A percentile compares a stretch with the other conserved stretches of the same genome.
phyloP scores from a whole-genome alignment of 768 basidiomycete genomes.

The Psilocybe sp. region DNA sequence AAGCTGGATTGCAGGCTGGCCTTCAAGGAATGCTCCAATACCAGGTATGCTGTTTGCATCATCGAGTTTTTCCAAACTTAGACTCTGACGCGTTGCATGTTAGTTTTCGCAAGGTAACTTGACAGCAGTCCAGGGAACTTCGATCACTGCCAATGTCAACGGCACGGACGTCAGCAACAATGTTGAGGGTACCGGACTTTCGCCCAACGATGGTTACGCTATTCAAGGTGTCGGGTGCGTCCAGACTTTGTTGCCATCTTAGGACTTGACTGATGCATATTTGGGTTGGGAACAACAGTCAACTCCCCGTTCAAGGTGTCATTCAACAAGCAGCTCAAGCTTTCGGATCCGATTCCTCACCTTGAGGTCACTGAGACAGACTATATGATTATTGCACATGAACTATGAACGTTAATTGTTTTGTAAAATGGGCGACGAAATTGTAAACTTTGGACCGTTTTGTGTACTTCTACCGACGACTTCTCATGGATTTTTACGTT shows the following conservation, averaged over 20 bases:
- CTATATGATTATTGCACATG: neutral
- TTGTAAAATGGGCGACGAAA: neutral
- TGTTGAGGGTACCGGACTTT: slow-evolving; percentile 39
- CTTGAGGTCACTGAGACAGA: neutral
- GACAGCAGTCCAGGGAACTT: slow-evolving; percentile 44
- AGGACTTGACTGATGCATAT: neutral
- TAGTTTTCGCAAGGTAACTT: slow-evolving; percentile 58
- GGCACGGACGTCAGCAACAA: slow-evolving; percentile 29
- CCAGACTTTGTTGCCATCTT: neutral
- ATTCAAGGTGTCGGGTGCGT: slow-evolving; percentile 38
- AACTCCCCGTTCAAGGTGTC: slow-evolving; percentile 26
- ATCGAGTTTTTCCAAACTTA: neutral
- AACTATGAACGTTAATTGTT: neutral
- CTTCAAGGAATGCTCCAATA: slow-evolving; percentile 46
- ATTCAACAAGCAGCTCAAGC: slow-evolving; percentile 30
- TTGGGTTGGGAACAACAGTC: slow-evolving; percentile 17
- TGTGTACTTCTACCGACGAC: neutral
- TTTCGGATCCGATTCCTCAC: slow-evolving; percentile 25
- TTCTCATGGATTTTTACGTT: no score
- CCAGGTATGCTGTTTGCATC: slow-evolving; percentile 31
- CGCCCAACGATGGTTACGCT: slow-evolving; percentile 67
- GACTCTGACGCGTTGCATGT: slow-evolving; percentile 16
- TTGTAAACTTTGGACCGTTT: neutral
- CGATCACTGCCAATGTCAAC: slow-evolving; percentile 31
- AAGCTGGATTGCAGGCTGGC: slow-evolving; percentile 38